A percentile compares a stretch with the other conserved stretches of the same genome.
These are phyloP conservation scores for Colletotrichum falcatum DNA, from an alignment of 2,329 filamentous ascomycete genomes.

Conservation along the genomic window DNA sequence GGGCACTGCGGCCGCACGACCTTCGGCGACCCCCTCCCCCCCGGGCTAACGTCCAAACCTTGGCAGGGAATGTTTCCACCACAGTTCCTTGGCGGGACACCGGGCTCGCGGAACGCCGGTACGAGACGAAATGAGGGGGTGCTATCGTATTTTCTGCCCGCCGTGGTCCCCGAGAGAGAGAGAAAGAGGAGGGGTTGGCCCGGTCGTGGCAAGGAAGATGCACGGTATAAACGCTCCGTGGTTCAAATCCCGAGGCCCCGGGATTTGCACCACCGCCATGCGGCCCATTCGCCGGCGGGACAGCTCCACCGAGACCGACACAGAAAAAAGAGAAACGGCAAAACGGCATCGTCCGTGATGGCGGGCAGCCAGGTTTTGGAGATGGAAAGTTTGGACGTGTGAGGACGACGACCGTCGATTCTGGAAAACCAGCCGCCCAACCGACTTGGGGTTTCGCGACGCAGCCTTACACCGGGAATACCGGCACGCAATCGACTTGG, in stretches of 20 bases:
- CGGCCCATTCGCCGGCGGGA: slow-evolving; percentile 22
- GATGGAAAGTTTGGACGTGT: background rate
- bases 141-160: background rate
- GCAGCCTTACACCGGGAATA: background rate
- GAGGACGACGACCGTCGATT: slow-evolving; percentile 9
- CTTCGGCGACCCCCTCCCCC: background rate
- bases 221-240: background rate
- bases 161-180: background rate
- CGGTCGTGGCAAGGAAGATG: background rate
- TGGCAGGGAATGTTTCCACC: background rate
- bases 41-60: background rate
- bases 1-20: background rate
- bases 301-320: slow-evolving; percentile 12
- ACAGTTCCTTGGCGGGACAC: background rate
- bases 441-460: background rate
- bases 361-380: background rate
- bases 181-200: too few species aligned
- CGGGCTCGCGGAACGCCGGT: background rate
- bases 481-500: background rate
- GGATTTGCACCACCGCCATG: slow-evolving; percentile 30
- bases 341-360: slow-evolving; percentile 15
- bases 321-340: background rate
- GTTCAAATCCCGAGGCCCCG: slow-evolving; percentile 38
- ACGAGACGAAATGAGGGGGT: background rate
- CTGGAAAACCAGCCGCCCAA: slow-evolving; percentile 4